phyloP scores from a whole-genome alignment of 1,284 basidiomycete species.

The Blastosporella zonata region DNA sequence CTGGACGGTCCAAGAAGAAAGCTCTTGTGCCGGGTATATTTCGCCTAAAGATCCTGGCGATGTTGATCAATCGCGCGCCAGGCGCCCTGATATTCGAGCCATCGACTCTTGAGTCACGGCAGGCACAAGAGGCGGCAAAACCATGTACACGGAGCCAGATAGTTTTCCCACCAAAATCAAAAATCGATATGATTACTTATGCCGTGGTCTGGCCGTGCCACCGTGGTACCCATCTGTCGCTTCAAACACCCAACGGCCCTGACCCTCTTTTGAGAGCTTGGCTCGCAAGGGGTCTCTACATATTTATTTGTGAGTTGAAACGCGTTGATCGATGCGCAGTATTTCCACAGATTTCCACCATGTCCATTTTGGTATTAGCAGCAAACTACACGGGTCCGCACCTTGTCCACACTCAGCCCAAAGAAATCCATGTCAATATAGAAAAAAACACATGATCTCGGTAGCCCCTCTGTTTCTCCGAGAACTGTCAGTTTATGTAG shows the following conservation, averaged over 20 bases:
- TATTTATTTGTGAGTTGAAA: neutral
- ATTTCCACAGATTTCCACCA: slow-evolving; percentile 3
- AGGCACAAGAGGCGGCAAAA: slow-evolving; percentile 1
- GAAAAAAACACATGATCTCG: slow-evolving; percentile 6
- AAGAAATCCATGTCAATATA: slow-evolving; percentile 4
- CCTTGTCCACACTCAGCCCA: neutral
- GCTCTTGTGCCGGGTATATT: slow-evolving; percentile 2
- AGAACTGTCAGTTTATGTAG: too few relatives aligned
- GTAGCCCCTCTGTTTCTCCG: too few relatives aligned
- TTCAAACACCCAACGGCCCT: slow-evolving; percentile 10
- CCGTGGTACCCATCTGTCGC: slow-evolving; percentile 13
- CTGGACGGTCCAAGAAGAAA: slow-evolving; percentile 3
- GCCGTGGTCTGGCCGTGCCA: too few relatives aligned
- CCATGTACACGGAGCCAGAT: slow-evolving; percentile 9
- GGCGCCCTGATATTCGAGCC: slow-evolving; percentile 13
- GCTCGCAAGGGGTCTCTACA: neutral
- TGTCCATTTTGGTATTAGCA: slow-evolving; percentile 3
- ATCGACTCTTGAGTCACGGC: slow-evolving; percentile 1
- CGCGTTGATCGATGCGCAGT: neutral
- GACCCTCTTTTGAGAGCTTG: neutral
- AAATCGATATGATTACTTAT: slow-evolving; percentile 12
- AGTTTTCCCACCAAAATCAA: slow-evolving; percentile 11
- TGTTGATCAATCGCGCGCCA: slow-evolving; percentile 7
- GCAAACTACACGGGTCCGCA: slow-evolving; percentile 1
- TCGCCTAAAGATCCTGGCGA: slow-evolving; percentile 1